These are phyloP conservation scores for Fragaria nilgerrensis DNA, from an alignment of 306 rosid species.

Conservation along the genomic window DNA sequence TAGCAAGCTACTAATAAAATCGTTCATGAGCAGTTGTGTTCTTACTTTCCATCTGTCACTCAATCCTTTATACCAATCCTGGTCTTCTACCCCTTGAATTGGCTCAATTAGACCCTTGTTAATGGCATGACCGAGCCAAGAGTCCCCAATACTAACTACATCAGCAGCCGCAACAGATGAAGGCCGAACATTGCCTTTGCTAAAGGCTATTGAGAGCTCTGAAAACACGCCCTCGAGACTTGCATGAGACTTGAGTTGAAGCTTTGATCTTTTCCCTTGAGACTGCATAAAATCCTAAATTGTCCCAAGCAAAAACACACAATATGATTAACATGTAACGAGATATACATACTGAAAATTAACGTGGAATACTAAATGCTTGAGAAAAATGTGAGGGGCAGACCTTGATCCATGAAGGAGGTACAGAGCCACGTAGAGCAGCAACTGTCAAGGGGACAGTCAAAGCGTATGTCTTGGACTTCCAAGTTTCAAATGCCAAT, in stretches of 20 bases:
- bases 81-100: constrained; percentile 65
- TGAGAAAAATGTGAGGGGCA: constrained; percentile 12
- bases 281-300: constrained; percentile 73
- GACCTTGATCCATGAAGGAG: constrained; percentile 97
- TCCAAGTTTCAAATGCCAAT: constrained; percentile 71
- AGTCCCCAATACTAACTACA: constrained; percentile 75
- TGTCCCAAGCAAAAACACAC: constrained; percentile 22
- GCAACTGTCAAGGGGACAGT: constrained; percentile 75
- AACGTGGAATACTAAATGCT: background rate
- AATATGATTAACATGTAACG: background rate
- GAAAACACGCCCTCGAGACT: constrained; percentile 72
- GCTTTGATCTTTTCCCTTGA: constrained; percentile 73
- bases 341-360: background rate
- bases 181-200: constrained; percentile 45
- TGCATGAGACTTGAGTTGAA: constrained; percentile 55
- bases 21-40: constrained; percentile 20
- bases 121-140: constrained; percentile 80
- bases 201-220: constrained; percentile 48
- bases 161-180: constrained; percentile 78
- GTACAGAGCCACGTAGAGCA: constrained; percentile 84
- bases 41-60: constrained; percentile 90
- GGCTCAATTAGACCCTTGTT: constrained; percentile 68
- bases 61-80: constrained; percentile 82
- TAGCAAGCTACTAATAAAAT: too few species aligned
- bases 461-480: constrained; percentile 74